Percentiles rank a stretch among this genome's conserved stretches.
phyloP scores from a whole-genome alignment of 176 grass and related monocot species.

The Triticum aestivum region IWGSC_CS_RefSeq_v2.1 NC_057796.1:294212705-294213204 shows the following conservation, averaged over 20 bases:
- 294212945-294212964: neutral
- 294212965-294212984: neutral
- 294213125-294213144: neutral
- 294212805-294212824: neutral
- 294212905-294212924: neutral
- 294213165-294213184: no score
- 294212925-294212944: neutral
- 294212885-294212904: neutral
- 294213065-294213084: no score
- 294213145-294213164: no score
- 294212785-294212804: neutral
- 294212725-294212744: neutral
- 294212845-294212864: neutral
- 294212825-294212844: neutral
- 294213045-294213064: no score
- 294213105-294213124: neutral
- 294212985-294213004: no score
- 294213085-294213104: no score
- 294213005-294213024: no score
- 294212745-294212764: neutral
- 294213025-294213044: no score
- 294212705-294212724: neutral
- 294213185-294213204: no score
- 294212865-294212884: neutral
- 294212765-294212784: neutral